Evolutionary conservation across 2,329 filamentous ascomycete species (phyloP).

Genomic region (Rasamsonia emersonii): DNA sequence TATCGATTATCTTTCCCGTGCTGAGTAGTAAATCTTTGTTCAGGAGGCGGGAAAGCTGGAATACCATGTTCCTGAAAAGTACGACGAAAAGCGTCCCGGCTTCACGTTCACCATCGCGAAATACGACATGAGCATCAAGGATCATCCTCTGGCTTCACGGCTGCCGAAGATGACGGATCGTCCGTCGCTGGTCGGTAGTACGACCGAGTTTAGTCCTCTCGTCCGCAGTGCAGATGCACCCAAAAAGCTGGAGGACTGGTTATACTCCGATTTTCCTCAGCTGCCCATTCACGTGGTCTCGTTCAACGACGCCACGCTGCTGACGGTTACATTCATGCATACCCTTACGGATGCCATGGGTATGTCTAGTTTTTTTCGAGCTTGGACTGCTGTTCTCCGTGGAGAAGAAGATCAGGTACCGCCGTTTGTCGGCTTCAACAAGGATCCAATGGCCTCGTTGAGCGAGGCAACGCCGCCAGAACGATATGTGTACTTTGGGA

Average conservation of each 20-base stretch:
- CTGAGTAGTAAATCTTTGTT: no score
- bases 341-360: constrained; percentile 42
- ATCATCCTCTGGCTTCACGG: constrained; percentile 34
- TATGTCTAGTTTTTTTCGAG: constrained; percentile 32
- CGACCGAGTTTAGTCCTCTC: constrained; percentile 18
- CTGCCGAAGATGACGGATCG: constrained; percentile 26
- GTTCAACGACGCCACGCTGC: constrained; percentile 44
- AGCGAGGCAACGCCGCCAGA: constrained; percentile 7
- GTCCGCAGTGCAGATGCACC: constrained; percentile 17
- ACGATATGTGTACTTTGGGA: constrained; percentile 1
- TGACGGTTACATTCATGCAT: constrained; percentile 42
- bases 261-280: constrained; percentile 37
- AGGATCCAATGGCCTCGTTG: constrained; percentile 28
- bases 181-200: constrained; percentile 21
- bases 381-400: constrained; percentile 40
- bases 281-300: constrained; percentile 41
- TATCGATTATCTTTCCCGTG: no score
- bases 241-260: constrained; percentile 30
- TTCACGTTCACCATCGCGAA: constrained; percentile 33
- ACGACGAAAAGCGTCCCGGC: constrained; percentile 29
- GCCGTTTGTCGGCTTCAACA: constrained; percentile 23
- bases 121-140: constrained; percentile 28
- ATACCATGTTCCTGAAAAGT: constrained; percentile 34
- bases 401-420: constrained; percentile 36
- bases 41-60: constrained; percentile 26